These are phyloP conservation scores for Zygosaccharomyces pseudobailii DNA, from an alignment of 1,139 yeast genomes.

Conservation along the genomic window DNA sequence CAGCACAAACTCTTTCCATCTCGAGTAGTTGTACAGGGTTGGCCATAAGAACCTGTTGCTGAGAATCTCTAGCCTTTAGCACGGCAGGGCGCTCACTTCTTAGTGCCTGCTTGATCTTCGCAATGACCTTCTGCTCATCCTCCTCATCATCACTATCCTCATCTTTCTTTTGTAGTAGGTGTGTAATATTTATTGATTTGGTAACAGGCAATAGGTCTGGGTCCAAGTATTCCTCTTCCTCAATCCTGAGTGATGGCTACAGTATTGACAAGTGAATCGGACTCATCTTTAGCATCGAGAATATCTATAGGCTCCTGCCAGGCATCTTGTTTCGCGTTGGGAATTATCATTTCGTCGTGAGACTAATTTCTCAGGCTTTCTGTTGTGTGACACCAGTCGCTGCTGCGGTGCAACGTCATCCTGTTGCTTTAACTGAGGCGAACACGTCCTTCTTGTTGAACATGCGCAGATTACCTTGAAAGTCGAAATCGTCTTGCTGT, in stretches of 20 bases:
- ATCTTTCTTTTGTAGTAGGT: conserved; percentile 23
- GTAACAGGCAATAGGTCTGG: conserved; percentile 30
- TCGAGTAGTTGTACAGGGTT: conserved; percentile 82
- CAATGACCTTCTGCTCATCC: conserved; percentile 3
- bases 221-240: conserved; percentile 16
- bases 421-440: conserved; percentile 61
- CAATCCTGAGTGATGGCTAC: no score
- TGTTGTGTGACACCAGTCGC: conserved; percentile 75
- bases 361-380: conserved; percentile 46
- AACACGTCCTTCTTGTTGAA: conserved; percentile 81
- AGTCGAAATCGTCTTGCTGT: conserved; percentile 70
- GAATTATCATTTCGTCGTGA: conserved; percentile 70
- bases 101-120: conserved; percentile 2
- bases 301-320: conserved; percentile 41
- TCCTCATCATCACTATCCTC: neutral
- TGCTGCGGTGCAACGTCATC: conserved; percentile 59
- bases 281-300: no score
- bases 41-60: conserved; percentile 50
- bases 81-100: conserved; percentile 11
- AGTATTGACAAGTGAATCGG: no score
- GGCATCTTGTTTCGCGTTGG: conserved; percentile 45
- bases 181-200: conserved; percentile 34
- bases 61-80: conserved; percentile 20
- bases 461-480: conserved; percentile 73
- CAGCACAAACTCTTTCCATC: conserved; percentile 58